Percentiles rank a stretch among this genome's conserved stretches.
These are phyloP conservation scores for Urtica urens DNA, from an alignment of 306 rosid species.

Conservation along the genomic window DNA sequence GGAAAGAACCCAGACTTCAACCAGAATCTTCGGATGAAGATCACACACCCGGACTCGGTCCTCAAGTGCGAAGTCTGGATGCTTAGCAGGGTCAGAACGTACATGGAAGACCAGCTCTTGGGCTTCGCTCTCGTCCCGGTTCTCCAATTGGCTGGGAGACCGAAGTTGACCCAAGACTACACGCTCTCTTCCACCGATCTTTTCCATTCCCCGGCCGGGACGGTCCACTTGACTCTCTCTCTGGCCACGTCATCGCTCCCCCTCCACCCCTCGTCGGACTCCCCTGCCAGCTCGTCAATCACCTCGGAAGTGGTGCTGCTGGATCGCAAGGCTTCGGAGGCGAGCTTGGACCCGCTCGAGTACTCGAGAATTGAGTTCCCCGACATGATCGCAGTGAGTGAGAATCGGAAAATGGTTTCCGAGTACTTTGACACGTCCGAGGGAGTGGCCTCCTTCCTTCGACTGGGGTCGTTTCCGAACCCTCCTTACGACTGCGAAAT, in stretches of 20 bases:
- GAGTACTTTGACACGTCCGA: slow-evolving; percentile 51
- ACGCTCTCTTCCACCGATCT: slow-evolving; percentile 93
- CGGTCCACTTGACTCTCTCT: slow-evolving; percentile 51
- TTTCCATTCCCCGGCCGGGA: slow-evolving; percentile 93
- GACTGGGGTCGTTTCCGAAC: slow-evolving; percentile 50
- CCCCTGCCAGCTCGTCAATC: slow-evolving; percentile 46
- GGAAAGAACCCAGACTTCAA: slow-evolving; percentile 77
- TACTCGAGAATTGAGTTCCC: slow-evolving; percentile 84
- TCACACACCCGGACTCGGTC: slow-evolving; percentile 63
- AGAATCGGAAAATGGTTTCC: slow-evolving; percentile 74
- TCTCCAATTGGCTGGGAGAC: slow-evolving; percentile 48
- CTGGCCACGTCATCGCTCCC: slow-evolving; percentile 36
- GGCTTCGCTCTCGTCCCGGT: slow-evolving; percentile 80
- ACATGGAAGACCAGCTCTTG: slow-evolving; percentile 79
- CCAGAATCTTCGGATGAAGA: slow-evolving; percentile 56
- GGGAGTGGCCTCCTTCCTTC: slow-evolving; percentile 55
- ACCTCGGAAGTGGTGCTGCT: slow-evolving; percentile 85
- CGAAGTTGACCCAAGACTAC: slow-evolving; percentile 51
- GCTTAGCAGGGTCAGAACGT: slow-evolving; percentile 73
- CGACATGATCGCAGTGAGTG: slow-evolving; percentile 48
- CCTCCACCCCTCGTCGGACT: slow-evolving; percentile 29
- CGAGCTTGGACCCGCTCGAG: slow-evolving; percentile 49
- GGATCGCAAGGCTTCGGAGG: slow-evolving; percentile 40
- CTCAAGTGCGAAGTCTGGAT: slow-evolving; percentile 93
- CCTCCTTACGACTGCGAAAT: slow-evolving; percentile 45